These are phyloP conservation scores for Coemansia furcata DNA, from an alignment of 192 early-diverging fungal genomes.

Conservation along the genomic window DNA sequence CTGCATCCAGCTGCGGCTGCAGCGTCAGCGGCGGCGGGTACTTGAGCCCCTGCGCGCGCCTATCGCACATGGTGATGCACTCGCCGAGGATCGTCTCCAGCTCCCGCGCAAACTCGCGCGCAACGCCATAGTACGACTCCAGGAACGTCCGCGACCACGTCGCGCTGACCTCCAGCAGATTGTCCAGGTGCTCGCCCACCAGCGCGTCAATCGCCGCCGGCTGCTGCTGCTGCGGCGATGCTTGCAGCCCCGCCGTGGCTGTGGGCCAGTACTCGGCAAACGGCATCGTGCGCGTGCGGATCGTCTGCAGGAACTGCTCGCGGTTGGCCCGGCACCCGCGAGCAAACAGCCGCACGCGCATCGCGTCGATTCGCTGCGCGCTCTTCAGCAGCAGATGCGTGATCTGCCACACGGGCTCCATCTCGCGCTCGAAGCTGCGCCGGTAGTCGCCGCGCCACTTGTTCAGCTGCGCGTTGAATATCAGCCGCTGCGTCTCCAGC, in stretches of 20 bases:
- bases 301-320: conserved; percentile 52
- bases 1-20: conserved; percentile 42
- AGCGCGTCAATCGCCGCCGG: conserved; percentile 52
- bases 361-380: conserved; percentile 54
- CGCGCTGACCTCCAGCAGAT: conserved; percentile 49
- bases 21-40: conserved; percentile 51
- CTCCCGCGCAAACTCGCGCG: conserved; percentile 55
- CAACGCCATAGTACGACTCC: conserved; percentile 57
- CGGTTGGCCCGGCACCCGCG: conserved; percentile 49
- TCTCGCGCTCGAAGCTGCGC: conserved; percentile 58
- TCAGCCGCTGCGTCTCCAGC: conserved; percentile 64
- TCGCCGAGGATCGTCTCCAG: conserved; percentile 55
- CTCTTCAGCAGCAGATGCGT: conserved; percentile 55
- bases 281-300: conserved; percentile 49
- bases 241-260: neutral
- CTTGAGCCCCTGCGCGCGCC: conserved; percentile 53
- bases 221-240: conserved; percentile 24
- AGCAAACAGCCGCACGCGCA: conserved; percentile 55
- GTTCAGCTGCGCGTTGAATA: conserved; percentile 65
- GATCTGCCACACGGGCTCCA: conserved; percentile 66
- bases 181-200: conserved; percentile 51
- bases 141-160: conserved; percentile 55
- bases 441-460: conserved; percentile 57
- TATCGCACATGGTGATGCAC: conserved; percentile 55
- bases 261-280: conserved; percentile 57